Percentiles rank a stretch among this genome's conserved stretches.
Evolutionary conservation across 2,329 filamentous ascomycete species (phyloP).

Genomic region (Hypoxylon sp.): DNA sequence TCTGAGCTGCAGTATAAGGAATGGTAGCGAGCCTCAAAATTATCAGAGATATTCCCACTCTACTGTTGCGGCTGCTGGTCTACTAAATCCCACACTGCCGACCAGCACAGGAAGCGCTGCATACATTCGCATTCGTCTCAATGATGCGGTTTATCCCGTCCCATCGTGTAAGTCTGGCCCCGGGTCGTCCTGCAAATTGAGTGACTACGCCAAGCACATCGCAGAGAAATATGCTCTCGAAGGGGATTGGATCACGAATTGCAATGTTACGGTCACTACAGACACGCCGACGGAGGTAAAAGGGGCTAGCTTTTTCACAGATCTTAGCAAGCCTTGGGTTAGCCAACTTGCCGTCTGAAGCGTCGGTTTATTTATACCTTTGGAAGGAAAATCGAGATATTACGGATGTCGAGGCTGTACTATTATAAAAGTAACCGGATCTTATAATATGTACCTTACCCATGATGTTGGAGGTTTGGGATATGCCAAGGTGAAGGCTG

Average conservation of each 20-base stretch:
- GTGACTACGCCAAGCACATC: conserved; percentile 60
- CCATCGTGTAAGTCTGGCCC: conserved; percentile 66
- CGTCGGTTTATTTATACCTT: neutral
- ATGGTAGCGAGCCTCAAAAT: conserved; percentile 3
- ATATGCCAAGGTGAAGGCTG: neutral
- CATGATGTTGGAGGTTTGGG: too few relatives aligned
- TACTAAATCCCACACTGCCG: neutral
- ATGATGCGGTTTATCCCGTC: conserved; percentile 72
- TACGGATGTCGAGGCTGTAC: too few relatives aligned
- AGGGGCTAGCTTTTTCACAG: conserved; percentile 63
- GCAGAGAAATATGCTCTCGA: conserved; percentile 59
- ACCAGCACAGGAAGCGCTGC: too few relatives aligned
- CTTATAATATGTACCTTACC: too few relatives aligned
- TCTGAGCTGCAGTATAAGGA: conserved; percentile 60
- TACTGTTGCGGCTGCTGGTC: neutral
- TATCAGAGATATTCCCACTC: conserved; percentile 14
- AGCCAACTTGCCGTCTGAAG: conserved; percentile 40
- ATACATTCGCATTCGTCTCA: conserved; percentile 69
- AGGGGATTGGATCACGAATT: conserved; percentile 63
- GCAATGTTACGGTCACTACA: conserved; percentile 58
- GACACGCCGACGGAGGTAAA: conserved; percentile 55
- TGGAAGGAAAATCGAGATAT: too few relatives aligned
- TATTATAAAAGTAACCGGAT: too few relatives aligned
- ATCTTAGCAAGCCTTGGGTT: conserved; percentile 57
- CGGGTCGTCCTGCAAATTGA: conserved; percentile 63